Base-by-base conservation (phyloP, 2,329 filamentous ascomycete genomes). In the Botryosphaeria dothidea region DNA sequence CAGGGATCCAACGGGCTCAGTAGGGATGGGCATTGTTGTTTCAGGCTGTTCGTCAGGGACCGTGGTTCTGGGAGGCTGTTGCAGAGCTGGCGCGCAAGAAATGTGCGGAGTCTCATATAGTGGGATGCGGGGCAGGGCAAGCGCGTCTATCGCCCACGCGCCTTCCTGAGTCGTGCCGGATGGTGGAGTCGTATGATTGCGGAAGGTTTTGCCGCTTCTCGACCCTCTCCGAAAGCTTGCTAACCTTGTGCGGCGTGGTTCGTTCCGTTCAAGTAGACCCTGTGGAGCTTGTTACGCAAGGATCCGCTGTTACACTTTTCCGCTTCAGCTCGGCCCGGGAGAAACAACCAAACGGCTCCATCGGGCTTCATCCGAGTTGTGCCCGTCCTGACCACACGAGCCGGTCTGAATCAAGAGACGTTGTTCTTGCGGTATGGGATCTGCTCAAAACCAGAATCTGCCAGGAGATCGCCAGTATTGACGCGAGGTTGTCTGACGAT, bases 1-100 rank as follows among this genome's bases (percentile, higher is more conserved):
- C 34, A 67, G 57, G 41, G 64, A 66, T 51, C 66, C 66, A 13
- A 67, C 66, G 31, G 65, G 41, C 54, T 67, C 66, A 34, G 66
- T 67, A 25, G 66, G 66, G 31, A 67, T 66, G 31, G 64, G 49
- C 66, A 67, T 67, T 34, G 49, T 63, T 21, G 38, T 58, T 45
- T 58, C 54, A 58, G 5, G 27, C n/a, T 45, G 15, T 19, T 34
- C n/a, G 17, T 43, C 4, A 4, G 36, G 54, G 29, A 60, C 56
- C 56, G 56, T 23, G 41, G 56, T 21, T 8, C 23, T 46, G 56
- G 56, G 41, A 46, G 41, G 4, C 23, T 49, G n/a, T 21, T 17
- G 46, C 23, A 27, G 25, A 49, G 46, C 23, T 49, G 46, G 46
- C 23, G 25, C 13, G 46, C 45, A 25, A 19, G 41, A n/a, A 25